phyloP scores from a whole-genome alignment of 257 asterid species.

The Euphrasia confusa region DNA sequence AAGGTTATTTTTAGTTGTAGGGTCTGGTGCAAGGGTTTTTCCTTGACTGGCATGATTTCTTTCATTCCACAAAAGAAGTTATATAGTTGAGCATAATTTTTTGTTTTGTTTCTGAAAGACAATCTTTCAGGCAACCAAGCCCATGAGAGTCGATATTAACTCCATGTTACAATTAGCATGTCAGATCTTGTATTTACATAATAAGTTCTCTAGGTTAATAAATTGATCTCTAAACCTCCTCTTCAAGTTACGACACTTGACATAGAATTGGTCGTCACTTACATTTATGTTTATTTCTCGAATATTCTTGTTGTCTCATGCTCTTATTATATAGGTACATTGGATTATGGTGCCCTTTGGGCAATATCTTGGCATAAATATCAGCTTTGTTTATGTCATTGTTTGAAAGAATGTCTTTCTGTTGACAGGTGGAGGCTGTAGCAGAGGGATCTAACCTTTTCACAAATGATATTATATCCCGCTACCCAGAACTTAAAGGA shows the following conservation, averaged over 20 bases:
- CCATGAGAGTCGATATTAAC: not conserved
- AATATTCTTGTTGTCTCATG: slow-evolving; percentile 7
- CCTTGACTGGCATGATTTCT: slow-evolving; percentile 16
- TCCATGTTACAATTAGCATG: not conserved
- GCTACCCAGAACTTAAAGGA: slow-evolving; percentile 70
- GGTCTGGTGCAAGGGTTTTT: no score
- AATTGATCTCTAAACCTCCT: not conserved
- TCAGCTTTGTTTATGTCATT: slow-evolving; percentile 20
- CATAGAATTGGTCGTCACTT: not conserved
- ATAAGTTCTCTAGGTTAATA: slow-evolving; percentile 12
- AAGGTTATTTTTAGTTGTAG: no score
- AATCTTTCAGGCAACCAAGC: slow-evolving; percentile 10
- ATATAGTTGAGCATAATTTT: slow-evolving; percentile 3
- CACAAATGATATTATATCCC: slow-evolving; percentile 54
- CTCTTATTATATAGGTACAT: not conserved
- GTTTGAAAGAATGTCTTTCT: slow-evolving; percentile 26
- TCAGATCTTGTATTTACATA: not conserved
- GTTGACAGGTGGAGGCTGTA: slow-evolving; percentile 56
- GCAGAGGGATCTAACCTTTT: slow-evolving; percentile 54
- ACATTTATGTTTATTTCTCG: not conserved
- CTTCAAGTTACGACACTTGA: not conserved
- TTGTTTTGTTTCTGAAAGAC: not conserved
- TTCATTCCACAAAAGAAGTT: not conserved
- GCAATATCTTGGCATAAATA: slow-evolving; percentile 12
- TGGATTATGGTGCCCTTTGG: slow-evolving; percentile 9